These are phyloP conservation scores for Globisporangium mamillatum DNA, from an alignment of 352 stramenopile genomes.

Conservation along the genomic window DNA sequence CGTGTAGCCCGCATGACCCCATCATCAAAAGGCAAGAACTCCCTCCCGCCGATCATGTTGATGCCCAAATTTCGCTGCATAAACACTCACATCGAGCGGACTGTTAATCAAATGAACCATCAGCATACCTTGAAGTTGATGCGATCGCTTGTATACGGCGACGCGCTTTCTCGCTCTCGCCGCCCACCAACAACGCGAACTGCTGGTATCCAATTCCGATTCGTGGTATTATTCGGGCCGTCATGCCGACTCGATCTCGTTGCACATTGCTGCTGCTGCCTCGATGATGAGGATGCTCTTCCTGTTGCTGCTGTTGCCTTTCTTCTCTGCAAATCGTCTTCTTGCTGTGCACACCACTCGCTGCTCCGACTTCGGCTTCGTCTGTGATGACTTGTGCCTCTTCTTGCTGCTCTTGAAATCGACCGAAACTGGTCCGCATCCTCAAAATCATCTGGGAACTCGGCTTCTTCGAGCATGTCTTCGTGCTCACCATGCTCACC, in stretches of 20 bases:
- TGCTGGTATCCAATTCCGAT: neutral
- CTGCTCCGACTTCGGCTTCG: conserved; percentile 2
- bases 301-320: neutral
- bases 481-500: conserved; percentile 27
- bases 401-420: neutral
- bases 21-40: neutral
- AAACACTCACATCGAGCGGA: neutral
- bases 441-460: conserved; percentile 3
- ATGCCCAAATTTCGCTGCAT: neutral
- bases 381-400: neutral
- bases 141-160: neutral
- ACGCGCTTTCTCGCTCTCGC: neutral
- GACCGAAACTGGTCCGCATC: neutral
- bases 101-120: neutral
- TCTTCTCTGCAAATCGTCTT: conserved; percentile 4
- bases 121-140: conserved; percentile 9
- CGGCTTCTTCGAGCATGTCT: conserved; percentile 17
- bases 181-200: neutral
- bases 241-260: neutral
- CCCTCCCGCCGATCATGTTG: neutral
- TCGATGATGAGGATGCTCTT: neutral
- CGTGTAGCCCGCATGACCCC: neutral
- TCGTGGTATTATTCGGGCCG: neutral
- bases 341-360: neutral
- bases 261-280: neutral